phyloP scores from a whole-genome alignment of 164 flowering plant genomes.

The Dillenia turbinata region DNA sequence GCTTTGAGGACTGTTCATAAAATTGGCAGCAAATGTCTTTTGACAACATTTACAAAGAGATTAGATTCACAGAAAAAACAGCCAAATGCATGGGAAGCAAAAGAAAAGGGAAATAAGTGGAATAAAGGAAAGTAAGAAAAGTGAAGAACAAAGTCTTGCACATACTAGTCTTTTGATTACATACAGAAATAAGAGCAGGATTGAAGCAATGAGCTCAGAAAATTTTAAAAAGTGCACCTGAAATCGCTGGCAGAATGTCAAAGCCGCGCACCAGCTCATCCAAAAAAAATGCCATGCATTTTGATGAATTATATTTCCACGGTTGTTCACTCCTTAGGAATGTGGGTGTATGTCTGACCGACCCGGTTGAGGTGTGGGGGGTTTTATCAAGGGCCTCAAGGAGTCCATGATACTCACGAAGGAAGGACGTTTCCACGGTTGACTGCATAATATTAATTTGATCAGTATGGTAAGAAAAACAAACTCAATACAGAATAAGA shows the following conservation, averaged over 20 bases:
- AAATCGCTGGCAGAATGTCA: conserved; percentile 15
- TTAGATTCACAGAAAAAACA: no score
- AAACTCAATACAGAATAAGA: neutral
- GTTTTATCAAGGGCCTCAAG: conserved; percentile 54
- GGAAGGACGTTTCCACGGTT: conserved; percentile 87
- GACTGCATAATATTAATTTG: conserved; percentile 39
- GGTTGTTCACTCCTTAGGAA: conserved; percentile 17
- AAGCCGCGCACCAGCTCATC: conserved; percentile 18
- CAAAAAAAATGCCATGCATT: conserved; percentile 25
- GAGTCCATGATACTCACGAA: conserved; percentile 70
- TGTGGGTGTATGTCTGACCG: conserved; percentile 33
- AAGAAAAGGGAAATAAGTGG: no score
- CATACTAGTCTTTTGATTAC: no score
- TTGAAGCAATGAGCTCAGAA: neutral
- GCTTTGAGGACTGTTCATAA: no score
- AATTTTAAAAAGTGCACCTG: conserved; percentile 21
- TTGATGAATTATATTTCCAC: conserved; percentile 12
- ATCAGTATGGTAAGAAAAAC: neutral
- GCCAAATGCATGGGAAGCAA: no score
- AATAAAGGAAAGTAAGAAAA: no score
- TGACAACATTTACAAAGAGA: no score
- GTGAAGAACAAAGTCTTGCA: no score
- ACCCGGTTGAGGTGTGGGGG: conserved; percentile 43
- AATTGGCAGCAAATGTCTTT: no score
- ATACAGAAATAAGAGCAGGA: no score